Conservation (phyloP, 2,329 filamentous ascomycete genomes). For the Calcarisporium arbuscula region DNA sequence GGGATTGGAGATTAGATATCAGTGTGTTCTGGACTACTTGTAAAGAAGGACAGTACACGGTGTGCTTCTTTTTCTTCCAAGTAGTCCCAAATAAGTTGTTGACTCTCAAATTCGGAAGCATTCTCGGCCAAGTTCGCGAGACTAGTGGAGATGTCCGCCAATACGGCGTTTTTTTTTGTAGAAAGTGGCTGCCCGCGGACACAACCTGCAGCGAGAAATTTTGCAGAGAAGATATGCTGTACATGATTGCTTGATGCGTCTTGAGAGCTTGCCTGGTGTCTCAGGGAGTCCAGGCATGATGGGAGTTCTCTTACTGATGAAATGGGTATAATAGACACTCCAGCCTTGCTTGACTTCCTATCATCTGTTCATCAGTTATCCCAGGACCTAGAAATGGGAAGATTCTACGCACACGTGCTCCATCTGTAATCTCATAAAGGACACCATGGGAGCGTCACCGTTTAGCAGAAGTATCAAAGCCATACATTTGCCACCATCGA, state of each 20-base stretch:
- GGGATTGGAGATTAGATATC: too few species aligned
- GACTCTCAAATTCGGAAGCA: conserved; percentile 11
- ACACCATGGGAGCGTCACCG: conserved; percentile 21
- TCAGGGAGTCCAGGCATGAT: conserved; percentile 31
- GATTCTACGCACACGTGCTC: conserved; percentile 25
- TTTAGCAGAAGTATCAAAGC: conserved; percentile 40
- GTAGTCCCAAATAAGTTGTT: conserved; percentile 15
- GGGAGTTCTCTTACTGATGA: conserved; percentile 27
- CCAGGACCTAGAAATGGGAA: too few species aligned
- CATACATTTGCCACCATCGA: conserved; percentile 31
- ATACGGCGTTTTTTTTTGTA: conserved; percentile 17
- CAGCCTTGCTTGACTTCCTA: conserved; percentile 20
- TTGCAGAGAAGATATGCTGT: conserved; percentile 1
- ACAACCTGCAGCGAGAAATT: conserved; percentile 17
- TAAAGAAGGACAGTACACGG: conserved; percentile 24
- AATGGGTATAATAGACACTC: conserved; percentile 37
- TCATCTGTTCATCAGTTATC: too few species aligned
- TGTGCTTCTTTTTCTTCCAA: conserved; percentile 23
- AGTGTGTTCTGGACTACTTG: conserved; percentile 12
- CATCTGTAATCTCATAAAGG: conserved; percentile 37
- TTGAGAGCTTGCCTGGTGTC: conserved; percentile 15
- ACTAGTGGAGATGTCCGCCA: conserved; percentile 20
- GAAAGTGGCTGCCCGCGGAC: conserved; percentile 20
- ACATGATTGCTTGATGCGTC: not conserved
- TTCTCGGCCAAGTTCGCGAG: conserved; percentile 20